Conservation (phyloP, 164 flowering plant genomes). For the Magnolia changhungtana region DNA sequence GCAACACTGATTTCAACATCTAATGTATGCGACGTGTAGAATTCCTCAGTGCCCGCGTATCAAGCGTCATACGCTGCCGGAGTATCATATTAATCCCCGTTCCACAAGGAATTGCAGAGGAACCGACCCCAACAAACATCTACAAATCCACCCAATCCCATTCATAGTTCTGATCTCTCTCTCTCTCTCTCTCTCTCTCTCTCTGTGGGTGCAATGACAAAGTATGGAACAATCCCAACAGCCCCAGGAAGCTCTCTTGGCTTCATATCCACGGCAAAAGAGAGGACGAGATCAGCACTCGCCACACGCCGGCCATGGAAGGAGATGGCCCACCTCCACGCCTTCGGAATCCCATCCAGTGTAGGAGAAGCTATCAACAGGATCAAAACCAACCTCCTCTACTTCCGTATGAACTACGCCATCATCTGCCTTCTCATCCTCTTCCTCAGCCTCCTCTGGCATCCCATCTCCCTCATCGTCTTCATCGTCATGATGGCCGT, state of each 20-base stretch:
- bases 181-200: constrained; percentile 4
- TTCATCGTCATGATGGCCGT: constrained; percentile 38
- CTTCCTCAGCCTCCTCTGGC: constrained; percentile 54
- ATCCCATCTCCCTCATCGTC: constrained; percentile 49
- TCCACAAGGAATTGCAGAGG: no score
- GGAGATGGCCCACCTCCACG: constrained; percentile 28
- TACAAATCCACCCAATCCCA: neutral
- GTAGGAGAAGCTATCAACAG: constrained; percentile 21
- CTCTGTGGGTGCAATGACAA: constrained; percentile 32
- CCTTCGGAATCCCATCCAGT: constrained; percentile 31
- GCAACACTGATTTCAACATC: no score
- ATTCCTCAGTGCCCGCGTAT: no score
- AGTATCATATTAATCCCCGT: no score
- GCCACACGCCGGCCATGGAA: constrained; percentile 50
- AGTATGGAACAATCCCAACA: constrained; percentile 52
- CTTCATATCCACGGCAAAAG: constrained; percentile 34
- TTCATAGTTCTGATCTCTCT: neutral
- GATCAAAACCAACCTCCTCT: constrained; percentile 30
- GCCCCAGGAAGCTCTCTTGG: constrained; percentile 15
- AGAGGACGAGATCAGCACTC: constrained; percentile 28
- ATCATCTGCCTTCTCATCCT: constrained; percentile 36
- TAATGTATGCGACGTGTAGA: no score
- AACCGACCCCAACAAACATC: no score
- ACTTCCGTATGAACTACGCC: constrained; percentile 48
- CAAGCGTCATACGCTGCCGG: no score